Percentiles rank a stretch among this genome's conserved stretches.
phyloP scores from a whole-genome alignment of 2,329 filamentous ascomycete genomes.

The Chaetomium sp. region DNA sequence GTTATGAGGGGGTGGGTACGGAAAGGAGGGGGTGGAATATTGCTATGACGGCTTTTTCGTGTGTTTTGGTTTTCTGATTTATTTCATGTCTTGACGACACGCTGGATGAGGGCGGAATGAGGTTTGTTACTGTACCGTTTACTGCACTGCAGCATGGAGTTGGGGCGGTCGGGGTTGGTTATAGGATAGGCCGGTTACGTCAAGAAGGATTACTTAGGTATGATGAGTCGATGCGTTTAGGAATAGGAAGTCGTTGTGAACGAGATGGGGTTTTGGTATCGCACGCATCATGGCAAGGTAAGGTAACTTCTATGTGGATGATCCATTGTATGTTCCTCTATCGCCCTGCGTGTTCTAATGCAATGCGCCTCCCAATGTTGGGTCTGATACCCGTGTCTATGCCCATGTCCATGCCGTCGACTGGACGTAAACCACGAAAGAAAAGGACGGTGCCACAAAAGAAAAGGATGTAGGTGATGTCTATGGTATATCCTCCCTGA shows the following conservation, averaged over 20 bases:
- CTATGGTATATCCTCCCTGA: slow-evolving; percentile 9
- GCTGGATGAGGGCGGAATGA: background rate
- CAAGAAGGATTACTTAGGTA: background rate
- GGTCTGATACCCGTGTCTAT: background rate
- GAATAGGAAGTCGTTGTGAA: background rate
- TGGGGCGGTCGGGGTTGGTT: background rate
- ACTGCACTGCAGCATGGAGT: slow-evolving; percentile 1
- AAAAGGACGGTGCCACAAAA: background rate
- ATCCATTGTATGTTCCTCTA: background rate
- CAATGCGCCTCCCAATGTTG: background rate
- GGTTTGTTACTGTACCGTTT: background rate
- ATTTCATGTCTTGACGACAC: background rate
- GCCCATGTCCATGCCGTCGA: background rate
- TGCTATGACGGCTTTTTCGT: background rate
- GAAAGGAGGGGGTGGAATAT: slow-evolving; percentile 14
- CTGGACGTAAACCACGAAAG: background rate
- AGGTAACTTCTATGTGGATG: background rate
- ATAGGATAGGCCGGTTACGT: background rate
- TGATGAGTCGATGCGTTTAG: background rate
- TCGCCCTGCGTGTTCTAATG: background rate
- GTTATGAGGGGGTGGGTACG: background rate
- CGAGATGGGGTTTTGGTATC: background rate
- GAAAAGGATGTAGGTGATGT: background rate
- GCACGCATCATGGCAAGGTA: background rate
- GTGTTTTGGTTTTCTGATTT: background rate